These are phyloP conservation scores for Sclerotinia subarctica DNA, from an alignment of 2,329 filamentous ascomycete genomes.

Conservation along the genomic window DNA sequence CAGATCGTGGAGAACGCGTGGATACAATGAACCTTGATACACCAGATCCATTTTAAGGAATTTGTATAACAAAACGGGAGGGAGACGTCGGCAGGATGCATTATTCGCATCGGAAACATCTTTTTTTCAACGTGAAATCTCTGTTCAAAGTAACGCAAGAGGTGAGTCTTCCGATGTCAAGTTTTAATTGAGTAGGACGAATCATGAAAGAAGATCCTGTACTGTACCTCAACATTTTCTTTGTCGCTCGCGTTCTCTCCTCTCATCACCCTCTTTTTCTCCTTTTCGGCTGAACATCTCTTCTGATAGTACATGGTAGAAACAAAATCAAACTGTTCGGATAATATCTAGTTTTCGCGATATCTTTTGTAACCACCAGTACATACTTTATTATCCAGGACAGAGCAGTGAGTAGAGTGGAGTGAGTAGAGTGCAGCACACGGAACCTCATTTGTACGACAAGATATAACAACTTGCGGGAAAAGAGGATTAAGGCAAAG, in stretches of 20 bases:
- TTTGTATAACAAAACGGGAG: constrained; percentile 29
- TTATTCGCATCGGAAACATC: constrained; percentile 23
- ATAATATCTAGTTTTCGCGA: constrained; percentile 3
- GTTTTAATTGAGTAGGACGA: constrained; percentile 8
- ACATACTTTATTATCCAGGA: not conserved
- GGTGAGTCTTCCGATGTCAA: constrained; percentile 17
- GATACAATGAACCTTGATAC: constrained; percentile 24
- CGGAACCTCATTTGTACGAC: not conserved
- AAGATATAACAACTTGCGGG: not conserved
- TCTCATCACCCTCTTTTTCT: not conserved
- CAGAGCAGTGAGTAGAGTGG: not conserved
- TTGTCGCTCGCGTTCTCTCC: not conserved
- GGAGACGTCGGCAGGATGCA: constrained; percentile 28
- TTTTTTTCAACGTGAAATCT: constrained; percentile 21
- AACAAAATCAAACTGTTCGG: constrained; percentile 1
- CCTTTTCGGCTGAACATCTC: not conserved
- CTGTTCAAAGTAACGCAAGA: constrained; percentile 17
- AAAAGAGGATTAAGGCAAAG: constrained; percentile 1
- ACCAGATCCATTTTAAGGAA: constrained; percentile 24
- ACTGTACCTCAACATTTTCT: constrained; percentile 10
- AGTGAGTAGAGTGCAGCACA: not conserved
- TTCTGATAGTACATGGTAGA: not conserved
- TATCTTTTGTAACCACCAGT: not conserved
- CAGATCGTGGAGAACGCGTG: constrained; percentile 36
- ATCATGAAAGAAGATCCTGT: constrained; percentile 11